Conservation (phyloP, 192 early-diverging fungal species). For the Coemansia sp. region DNA sequence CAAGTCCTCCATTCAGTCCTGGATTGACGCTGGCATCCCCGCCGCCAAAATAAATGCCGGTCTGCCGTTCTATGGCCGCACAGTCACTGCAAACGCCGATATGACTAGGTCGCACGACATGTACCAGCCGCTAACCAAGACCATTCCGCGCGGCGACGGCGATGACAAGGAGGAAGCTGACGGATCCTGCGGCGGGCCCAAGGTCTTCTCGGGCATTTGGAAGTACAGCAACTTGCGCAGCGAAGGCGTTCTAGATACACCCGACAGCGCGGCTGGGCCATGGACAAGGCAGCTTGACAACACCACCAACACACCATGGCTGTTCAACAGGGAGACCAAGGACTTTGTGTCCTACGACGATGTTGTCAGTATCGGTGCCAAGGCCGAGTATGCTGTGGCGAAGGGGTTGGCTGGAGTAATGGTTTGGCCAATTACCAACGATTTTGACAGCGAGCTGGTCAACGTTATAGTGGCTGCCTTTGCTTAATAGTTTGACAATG, state of each 20-base stretch:
- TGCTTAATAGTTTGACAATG: neutral
- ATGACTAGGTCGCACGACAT: constrained; percentile 26
- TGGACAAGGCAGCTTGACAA: constrained; percentile 64
- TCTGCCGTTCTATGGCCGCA: constrained; percentile 60
- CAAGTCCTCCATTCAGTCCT: constrained; percentile 44
- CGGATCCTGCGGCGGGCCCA: constrained; percentile 35
- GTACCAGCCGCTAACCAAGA: constrained; percentile 31
- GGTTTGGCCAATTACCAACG: constrained; percentile 66
- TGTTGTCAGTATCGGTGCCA: constrained; percentile 49
- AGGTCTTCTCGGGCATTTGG: constrained; percentile 62
- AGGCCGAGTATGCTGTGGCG: constrained; percentile 44
- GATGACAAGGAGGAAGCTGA: constrained; percentile 49
- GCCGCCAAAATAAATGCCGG: constrained; percentile 57
- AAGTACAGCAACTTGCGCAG: constrained; percentile 57
- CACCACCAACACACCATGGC: constrained; percentile 61
- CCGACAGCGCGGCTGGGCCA: constrained; percentile 47
- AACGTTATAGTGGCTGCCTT: constrained; percentile 3
- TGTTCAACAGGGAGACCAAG: constrained; percentile 59
- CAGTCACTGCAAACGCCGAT: constrained; percentile 34
- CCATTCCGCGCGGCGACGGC: constrained; percentile 55
- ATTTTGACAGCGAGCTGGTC: constrained; percentile 57
- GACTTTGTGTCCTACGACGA: constrained; percentile 69
- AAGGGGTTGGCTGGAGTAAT: constrained; percentile 62
- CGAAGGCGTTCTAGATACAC: constrained; percentile 48
- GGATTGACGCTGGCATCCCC: constrained; percentile 60